Percentiles rank a stretch among this genome's conserved stretches.
phyloP scores from a whole-genome alignment of 2,329 filamentous ascomycete species.

The Cordyceps fumosorosea region DNA sequence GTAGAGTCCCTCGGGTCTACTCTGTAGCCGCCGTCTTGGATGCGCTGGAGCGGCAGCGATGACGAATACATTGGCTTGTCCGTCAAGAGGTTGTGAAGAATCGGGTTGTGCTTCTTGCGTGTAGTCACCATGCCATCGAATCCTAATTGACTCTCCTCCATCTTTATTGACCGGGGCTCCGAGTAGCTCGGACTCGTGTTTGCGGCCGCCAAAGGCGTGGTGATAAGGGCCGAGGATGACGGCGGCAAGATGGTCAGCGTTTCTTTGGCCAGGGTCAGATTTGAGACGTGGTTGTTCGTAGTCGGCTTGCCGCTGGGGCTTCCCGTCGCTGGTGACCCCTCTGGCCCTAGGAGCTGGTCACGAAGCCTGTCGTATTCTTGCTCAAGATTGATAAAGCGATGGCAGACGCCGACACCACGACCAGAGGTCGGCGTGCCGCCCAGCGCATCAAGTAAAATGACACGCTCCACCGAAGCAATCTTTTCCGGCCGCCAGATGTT shows the following conservation, averaged over 20 bases:
- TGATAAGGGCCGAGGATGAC: conserved; percentile 81
- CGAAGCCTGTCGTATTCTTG: conserved; percentile 74
- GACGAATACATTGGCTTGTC: conserved; percentile 92
- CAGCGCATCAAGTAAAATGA: conserved; percentile 82
- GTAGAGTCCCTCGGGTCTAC: conserved; percentile 18
- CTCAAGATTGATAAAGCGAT: conserved; percentile 79
- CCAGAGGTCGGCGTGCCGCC: conserved; percentile 71
- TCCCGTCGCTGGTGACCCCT: conserved; percentile 24
- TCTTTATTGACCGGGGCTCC: conserved; percentile 30
- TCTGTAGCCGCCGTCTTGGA: conserved; percentile 36
- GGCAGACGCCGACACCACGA: conserved; percentile 26
- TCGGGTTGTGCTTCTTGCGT: conserved; percentile 61
- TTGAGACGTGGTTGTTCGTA: conserved; percentile 51
- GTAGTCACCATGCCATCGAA: conserved; percentile 47
- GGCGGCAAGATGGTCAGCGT: conserved; percentile 71
- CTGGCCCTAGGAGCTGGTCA: conserved; percentile 45
- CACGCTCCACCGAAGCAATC: conserved; percentile 64
- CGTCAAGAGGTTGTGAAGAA: conserved; percentile 93
- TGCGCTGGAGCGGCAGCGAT: conserved; percentile 70
- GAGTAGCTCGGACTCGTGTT: conserved; percentile 25
- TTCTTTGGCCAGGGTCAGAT: conserved; percentile 65
- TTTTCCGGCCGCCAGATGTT: conserved; percentile 26
- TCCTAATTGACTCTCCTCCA: conserved; percentile 46
- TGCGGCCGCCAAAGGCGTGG: conserved; percentile 78
- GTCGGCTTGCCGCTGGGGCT: conserved; percentile 23